Percentiles rank a stretch among this genome's conserved stretches.
phyloP scores from a whole-genome alignment of 2,329 filamentous ascomycete species.

The Fusarium sambucinum region DNA sequence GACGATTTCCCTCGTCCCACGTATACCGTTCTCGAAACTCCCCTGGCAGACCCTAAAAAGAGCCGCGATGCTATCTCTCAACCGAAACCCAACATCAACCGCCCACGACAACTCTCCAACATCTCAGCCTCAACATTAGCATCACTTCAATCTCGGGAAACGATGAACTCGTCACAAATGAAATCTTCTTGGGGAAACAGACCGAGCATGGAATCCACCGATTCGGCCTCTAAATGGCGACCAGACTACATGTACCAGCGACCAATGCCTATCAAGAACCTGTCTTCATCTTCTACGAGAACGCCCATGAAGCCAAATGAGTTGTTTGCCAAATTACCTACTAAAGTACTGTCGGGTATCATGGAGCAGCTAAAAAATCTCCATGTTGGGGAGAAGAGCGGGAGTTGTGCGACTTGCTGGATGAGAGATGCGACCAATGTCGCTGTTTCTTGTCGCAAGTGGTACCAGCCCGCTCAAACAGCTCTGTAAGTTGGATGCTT shows the following conservation, averaged over 20 bases:
- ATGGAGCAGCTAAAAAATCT: constrained; percentile 64
- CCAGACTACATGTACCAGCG: constrained; percentile 42
- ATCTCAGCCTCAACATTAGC: constrained; percentile 45
- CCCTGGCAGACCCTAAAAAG: constrained; percentile 39
- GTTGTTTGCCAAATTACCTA: constrained; percentile 66
- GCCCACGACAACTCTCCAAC: constrained; percentile 54
- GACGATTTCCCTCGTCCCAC: constrained; percentile 47
- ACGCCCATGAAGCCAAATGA: constrained; percentile 60
- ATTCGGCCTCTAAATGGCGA: constrained; percentile 46
- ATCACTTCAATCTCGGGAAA: constrained; percentile 50
- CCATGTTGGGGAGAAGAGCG: constrained; percentile 62
- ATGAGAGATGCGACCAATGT: constrained; percentile 70
- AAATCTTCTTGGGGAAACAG: constrained; percentile 53
- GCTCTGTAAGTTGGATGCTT: constrained; percentile 59
- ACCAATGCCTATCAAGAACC: constrained; percentile 41
- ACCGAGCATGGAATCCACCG: constrained; percentile 58
- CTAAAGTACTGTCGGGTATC: constrained; percentile 70
- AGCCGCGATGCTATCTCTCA: constrained; percentile 37
- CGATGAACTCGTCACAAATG: constrained; percentile 45
- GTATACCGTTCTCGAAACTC: constrained; percentile 51
- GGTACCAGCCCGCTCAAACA: constrained; percentile 63
- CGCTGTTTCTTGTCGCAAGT: constrained; percentile 63
- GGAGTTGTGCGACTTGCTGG: constrained; percentile 73
- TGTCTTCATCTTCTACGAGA: constrained; percentile 32
- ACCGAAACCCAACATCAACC: constrained; percentile 48